A percentile compares a stretch with the other conserved stretches of the same genome.
Conservation (phyloP, 139 green algal genomes). For the Tetraselmis chui region DNA sequence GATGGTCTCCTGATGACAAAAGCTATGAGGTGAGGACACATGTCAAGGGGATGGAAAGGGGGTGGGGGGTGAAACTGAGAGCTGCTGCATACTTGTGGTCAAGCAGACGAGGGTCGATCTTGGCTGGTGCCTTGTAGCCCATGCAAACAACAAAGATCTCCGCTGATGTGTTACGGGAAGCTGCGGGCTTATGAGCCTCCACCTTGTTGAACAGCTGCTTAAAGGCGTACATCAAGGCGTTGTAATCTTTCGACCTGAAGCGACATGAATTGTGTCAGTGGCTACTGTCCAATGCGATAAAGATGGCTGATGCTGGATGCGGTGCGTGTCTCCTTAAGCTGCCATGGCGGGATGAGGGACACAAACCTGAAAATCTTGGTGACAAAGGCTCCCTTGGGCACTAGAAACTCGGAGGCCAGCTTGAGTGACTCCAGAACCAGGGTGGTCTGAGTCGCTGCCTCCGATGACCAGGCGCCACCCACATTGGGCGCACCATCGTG, state of each 20-base stretch:
- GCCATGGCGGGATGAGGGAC: too few relatives aligned
- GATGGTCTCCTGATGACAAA: too few relatives aligned
- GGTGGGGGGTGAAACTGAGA: too few relatives aligned
- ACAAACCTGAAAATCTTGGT: slow-evolving; percentile 92
- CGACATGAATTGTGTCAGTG: too few relatives aligned
- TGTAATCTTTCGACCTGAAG: slow-evolving; percentile 88
- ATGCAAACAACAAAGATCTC: slow-evolving; percentile 97
- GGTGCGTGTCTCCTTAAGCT: too few relatives aligned
- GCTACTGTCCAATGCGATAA: too few relatives aligned
- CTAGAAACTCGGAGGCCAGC: slow-evolving; percentile 88
- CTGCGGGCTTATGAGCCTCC: slow-evolving; percentile 89
- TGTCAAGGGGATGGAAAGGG: too few relatives aligned
- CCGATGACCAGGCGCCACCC: slow-evolving; percentile 81
- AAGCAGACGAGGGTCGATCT: slow-evolving; percentile 95
- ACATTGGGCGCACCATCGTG: slow-evolving; percentile 98
- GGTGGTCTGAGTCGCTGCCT: slow-evolving; percentile 67
- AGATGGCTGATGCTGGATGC: too few relatives aligned
- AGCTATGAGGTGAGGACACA: too few relatives aligned
- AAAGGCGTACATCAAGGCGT: slow-evolving; percentile 92
- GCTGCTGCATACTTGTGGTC: slow-evolving; percentile 70
- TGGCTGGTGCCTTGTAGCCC: slow-evolving; percentile 91
- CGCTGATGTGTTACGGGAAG: slow-evolving; percentile 83
- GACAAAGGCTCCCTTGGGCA: slow-evolving; percentile 84
- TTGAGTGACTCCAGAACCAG: slow-evolving; percentile 87
- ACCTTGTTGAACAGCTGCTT: slow-evolving; percentile 95